A percentile compares a stretch with the other conserved stretches of the same genome.
Evolutionary conservation across 2,329 filamentous ascomycete genomes (phyloP).

Genomic region (Colletotrichum musicola): DNA sequence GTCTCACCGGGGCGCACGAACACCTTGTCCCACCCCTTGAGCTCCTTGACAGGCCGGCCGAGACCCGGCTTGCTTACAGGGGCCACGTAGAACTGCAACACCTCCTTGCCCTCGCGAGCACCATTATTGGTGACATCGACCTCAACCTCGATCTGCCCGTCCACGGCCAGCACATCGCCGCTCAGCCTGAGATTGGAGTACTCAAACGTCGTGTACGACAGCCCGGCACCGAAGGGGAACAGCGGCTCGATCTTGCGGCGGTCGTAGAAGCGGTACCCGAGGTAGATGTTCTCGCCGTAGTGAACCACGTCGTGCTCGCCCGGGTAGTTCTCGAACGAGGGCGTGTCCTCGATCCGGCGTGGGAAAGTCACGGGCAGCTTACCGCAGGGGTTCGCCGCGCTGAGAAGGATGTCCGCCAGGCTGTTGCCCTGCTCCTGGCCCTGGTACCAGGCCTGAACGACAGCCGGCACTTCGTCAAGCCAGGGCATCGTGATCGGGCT

Average conservation of each 20-base stretch:
- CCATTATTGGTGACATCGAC: too few species aligned
- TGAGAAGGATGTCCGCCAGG: slow-evolving; percentile 74
- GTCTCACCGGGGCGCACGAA: too few species aligned
- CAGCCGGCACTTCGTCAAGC: slow-evolving; percentile 65
- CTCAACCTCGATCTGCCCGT: too few species aligned
- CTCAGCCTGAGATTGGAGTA: too few species aligned
- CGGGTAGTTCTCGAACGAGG: slow-evolving; percentile 71
- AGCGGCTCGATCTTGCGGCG: slow-evolving; percentile 52
- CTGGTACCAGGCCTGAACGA: slow-evolving; percentile 77
- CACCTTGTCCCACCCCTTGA: too few species aligned
- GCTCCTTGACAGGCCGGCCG: too few species aligned
- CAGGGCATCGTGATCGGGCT: slow-evolving; percentile 64
- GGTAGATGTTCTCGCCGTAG: slow-evolving; percentile 76
- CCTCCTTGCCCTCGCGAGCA: too few species aligned
- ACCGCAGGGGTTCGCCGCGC: slow-evolving; percentile 72
- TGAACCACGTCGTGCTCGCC: slow-evolving; percentile 53
- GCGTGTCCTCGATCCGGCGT: slow-evolving; percentile 68
- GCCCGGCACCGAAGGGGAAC: slow-evolving; percentile 75
- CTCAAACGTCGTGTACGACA: slow-evolving; percentile 74
- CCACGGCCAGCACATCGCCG: too few species aligned
- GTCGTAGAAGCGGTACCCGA: slow-evolving; percentile 77
- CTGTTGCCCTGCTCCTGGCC: slow-evolving; percentile 77
- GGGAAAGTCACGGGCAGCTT: slow-evolving; percentile 75
- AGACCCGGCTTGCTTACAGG: too few species aligned
- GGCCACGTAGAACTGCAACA: too few species aligned